These are phyloP conservation scores for Nitzschia palea DNA, from an alignment of 108 stramenopile genomes.

Conservation along the genomic window DNA sequence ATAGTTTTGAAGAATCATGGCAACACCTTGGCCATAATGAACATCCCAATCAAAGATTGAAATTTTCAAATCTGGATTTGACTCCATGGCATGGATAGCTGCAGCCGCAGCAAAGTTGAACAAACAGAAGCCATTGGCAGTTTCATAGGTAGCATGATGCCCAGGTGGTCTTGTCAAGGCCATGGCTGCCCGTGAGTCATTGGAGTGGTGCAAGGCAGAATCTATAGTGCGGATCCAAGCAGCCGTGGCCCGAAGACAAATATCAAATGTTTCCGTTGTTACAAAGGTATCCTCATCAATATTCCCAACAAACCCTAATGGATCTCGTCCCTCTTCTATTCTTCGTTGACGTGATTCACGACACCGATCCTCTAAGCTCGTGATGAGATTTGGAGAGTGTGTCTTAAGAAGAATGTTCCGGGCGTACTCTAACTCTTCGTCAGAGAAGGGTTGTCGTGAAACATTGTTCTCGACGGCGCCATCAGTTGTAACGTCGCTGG, in stretches of 20 bases:
- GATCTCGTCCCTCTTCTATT: conserved; percentile 42
- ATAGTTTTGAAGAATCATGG: conserved; percentile 40
- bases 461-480: background rate
- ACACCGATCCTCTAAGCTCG: conserved; percentile 34
- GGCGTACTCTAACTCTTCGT: conserved; percentile 36
- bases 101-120: conserved; percentile 65
- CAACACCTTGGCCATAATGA: conserved; percentile 72
- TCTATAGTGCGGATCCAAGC: conserved; percentile 56
- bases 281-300: conserved; percentile 53
- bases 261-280: conserved; percentile 44
- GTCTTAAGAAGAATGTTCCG: conserved; percentile 30
- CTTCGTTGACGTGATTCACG: conserved; percentile 26
- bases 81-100: conserved; percentile 32
- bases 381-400: conserved; percentile 34
- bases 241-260: conserved; percentile 51
- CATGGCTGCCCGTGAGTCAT: conserved; percentile 15
- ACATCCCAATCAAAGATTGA: conserved; percentile 69
- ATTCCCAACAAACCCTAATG: conserved; percentile 52
- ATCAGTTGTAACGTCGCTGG: background rate
- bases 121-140: conserved; percentile 64
- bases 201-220: background rate
- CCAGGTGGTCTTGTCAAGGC: conserved; percentile 71
- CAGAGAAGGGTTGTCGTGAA: conserved; percentile 23
- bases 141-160: conserved; percentile 51
- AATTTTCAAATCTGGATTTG: conserved; percentile 23